A percentile compares a stretch with the other conserved stretches of the same genome.
phyloP scores from a whole-genome alignment of 352 stramenopile species.

The Phytophthora hybrid region DNA sequence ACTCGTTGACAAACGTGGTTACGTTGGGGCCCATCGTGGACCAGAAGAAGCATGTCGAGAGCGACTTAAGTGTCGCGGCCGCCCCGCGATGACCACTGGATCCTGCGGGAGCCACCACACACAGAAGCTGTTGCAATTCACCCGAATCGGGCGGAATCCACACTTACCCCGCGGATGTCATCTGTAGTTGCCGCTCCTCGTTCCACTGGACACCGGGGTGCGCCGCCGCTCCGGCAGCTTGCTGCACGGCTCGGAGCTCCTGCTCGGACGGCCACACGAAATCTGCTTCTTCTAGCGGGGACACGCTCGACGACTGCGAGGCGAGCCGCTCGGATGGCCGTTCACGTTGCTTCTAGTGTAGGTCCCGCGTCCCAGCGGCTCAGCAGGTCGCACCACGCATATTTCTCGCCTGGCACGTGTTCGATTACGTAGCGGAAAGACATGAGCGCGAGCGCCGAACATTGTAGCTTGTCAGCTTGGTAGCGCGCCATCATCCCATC shows the following conservation, averaged over 20 bases:
- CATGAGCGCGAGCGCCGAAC: slow-evolving; percentile 22
- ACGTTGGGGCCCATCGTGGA: slow-evolving; percentile 14
- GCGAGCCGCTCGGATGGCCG: background rate
- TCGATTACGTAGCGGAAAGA: slow-evolving; percentile 27
- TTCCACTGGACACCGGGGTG: too few relatives aligned
- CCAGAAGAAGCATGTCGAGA: slow-evolving; percentile 23
- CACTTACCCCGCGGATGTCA: background rate
- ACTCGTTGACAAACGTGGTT: slow-evolving; percentile 10
- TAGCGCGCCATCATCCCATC: slow-evolving; percentile 12
- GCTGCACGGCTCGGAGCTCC: too few relatives aligned
- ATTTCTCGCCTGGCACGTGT: slow-evolving; percentile 12
- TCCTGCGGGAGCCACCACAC: slow-evolving; percentile 37
- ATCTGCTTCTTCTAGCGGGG: background rate
- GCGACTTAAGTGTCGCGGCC: slow-evolving; percentile 11
- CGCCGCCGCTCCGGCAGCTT: too few relatives aligned
- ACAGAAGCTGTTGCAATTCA: slow-evolving; percentile 28
- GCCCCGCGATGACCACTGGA: slow-evolving; percentile 32
- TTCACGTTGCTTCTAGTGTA: too few relatives aligned
- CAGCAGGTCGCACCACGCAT: slow-evolving; percentile 15
- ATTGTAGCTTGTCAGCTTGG: slow-evolving; percentile 5
- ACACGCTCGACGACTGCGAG: background rate
- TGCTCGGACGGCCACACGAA: slow-evolving; percentile 10
- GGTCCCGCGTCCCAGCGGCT: too few relatives aligned
- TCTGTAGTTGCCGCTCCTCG: background rate
- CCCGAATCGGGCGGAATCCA: slow-evolving; percentile 3